Evolutionary conservation across 495 filamentous ascomycete species (phyloP).

Genomic region (Penicillium cosmopolitanum): DNA sequence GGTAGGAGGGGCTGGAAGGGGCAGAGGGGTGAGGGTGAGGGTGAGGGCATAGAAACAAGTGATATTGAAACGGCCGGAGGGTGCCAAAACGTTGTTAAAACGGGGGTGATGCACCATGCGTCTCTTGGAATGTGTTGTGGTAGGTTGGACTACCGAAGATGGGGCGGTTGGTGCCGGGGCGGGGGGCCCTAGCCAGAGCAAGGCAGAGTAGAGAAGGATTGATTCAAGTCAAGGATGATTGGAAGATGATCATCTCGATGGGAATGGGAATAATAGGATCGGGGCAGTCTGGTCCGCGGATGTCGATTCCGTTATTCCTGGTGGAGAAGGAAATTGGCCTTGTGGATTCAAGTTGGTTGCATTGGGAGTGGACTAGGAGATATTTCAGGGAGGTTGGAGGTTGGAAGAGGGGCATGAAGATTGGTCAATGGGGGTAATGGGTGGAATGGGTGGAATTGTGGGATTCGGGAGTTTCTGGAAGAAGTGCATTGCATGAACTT

Average conservation of each 20-base stretch:
- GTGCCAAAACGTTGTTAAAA: background rate
- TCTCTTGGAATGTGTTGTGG: constrained; percentile 5
- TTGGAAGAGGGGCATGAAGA: background rate
- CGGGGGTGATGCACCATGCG: constrained; percentile 5
- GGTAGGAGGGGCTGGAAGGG: background rate
- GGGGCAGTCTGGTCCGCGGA: constrained; percentile 2
- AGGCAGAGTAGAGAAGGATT: background rate
- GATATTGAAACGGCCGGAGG: constrained; percentile 1
- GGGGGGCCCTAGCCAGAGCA: background rate
- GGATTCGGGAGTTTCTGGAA: background rate
- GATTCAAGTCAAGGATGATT: background rate
- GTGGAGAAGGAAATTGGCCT: background rate
- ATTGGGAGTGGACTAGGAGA: background rate
- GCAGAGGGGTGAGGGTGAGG: background rate
- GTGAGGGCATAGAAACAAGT: background rate
- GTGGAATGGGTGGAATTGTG: too few species aligned
- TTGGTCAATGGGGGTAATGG: background rate
- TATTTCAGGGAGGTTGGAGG: background rate
- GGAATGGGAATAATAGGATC: background rate
- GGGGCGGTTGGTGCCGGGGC: constrained; percentile 1
- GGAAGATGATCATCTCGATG: too few species aligned
- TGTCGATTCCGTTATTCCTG: constrained; percentile 1
- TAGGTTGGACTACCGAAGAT: background rate
- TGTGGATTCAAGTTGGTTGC: background rate
- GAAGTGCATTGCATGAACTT: background rate